Evolutionary conservation across 768 basidiomycete species (phyloP).

Genomic region (Amanita exitialis): DNA sequence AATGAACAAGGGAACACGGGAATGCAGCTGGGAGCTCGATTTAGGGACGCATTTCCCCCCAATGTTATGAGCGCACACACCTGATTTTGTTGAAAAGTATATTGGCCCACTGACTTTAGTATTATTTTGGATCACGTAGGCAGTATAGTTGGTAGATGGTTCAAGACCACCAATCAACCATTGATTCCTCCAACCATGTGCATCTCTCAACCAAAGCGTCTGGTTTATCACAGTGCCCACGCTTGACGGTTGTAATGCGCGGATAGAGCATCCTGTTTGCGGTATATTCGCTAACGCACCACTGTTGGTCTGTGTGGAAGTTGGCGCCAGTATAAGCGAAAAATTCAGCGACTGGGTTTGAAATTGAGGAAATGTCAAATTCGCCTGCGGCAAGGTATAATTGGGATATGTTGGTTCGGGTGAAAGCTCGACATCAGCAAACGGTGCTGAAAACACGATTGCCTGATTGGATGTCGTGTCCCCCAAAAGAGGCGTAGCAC

Average conservation of each 20-base stretch:
- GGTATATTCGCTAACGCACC: slow-evolving; percentile 25
- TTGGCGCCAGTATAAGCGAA: slow-evolving; percentile 37
- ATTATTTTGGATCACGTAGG: slow-evolving; percentile 47
- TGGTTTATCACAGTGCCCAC: slow-evolving; percentile 30
- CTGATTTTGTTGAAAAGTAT: slow-evolving; percentile 67
- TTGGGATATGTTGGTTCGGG: slow-evolving; percentile 54
- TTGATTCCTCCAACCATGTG: slow-evolving; percentile 55
- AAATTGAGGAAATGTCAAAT: slow-evolving; percentile 30
- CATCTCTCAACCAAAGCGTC: slow-evolving; percentile 47
- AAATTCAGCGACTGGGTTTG: slow-evolving; percentile 40
- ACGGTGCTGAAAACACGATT: slow-evolving; percentile 59
- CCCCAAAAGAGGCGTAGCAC: slow-evolving; percentile 46
- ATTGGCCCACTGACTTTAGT: slow-evolving; percentile 57
- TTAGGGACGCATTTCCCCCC: background rate
- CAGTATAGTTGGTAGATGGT: slow-evolving; percentile 71
- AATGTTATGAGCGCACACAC: slow-evolving; percentile 23
- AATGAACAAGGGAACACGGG: slow-evolving; percentile 58
- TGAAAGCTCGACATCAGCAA: slow-evolving; percentile 18
- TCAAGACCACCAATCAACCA: slow-evolving; percentile 53
- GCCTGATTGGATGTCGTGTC: slow-evolving; percentile 71
- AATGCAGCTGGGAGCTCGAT: slow-evolving; percentile 40
- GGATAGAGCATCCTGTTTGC: slow-evolving; percentile 54
- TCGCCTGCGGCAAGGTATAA: slow-evolving; percentile 59
- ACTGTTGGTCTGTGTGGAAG: slow-evolving; percentile 11
- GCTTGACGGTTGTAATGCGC: slow-evolving; percentile 18